Evolutionary conservation across 2,329 filamentous ascomycete genomes (phyloP).

Genomic region (Hirsutella rhossiliensis): DNA sequence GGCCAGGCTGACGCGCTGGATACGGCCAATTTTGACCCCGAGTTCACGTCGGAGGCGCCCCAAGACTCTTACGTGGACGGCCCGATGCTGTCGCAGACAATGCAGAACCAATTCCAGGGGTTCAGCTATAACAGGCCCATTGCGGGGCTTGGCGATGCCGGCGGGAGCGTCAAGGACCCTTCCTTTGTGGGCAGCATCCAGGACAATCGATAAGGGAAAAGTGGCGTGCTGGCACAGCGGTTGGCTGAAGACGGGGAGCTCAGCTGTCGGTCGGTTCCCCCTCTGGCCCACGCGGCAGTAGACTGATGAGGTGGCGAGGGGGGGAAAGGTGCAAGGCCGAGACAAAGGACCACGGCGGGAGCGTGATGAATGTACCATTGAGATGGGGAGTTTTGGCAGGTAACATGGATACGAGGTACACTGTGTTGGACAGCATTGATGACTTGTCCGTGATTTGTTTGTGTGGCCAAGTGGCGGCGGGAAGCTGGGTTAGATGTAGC

Average conservation of each 20-base stretch:
- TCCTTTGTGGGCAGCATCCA: constrained; percentile 52
- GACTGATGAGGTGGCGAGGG: not conserved
- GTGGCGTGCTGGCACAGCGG: not conserved
- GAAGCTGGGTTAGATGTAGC: too few species aligned
- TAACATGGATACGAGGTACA: constrained; percentile 2
- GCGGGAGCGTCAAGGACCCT: constrained; percentile 86
- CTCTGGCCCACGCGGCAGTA: not conserved
- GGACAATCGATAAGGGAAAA: constrained; percentile 25
- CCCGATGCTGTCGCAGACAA: constrained; percentile 80
- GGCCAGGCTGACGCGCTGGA: constrained; percentile 69
- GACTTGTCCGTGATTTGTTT: not conserved
- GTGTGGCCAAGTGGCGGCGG: too few species aligned
- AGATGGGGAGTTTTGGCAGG: constrained; percentile 8
- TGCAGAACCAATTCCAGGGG: constrained; percentile 90
- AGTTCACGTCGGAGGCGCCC: constrained; percentile 83
- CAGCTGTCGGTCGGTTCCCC: not conserved
- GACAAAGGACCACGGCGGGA: not conserved
- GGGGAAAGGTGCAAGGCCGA: not conserved
- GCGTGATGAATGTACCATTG: constrained; percentile 1
- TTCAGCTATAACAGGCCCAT: constrained; percentile 98
- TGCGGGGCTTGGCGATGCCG: constrained; percentile 81
- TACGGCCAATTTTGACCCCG: constrained; percentile 81
- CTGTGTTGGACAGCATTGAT: not conserved
- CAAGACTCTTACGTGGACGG: constrained; percentile 91
- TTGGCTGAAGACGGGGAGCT: not conserved